These are phyloP conservation scores for Cystobasidium sp. DNA, from an alignment of 1,284 basidiomycete genomes.

Conservation along the genomic window DNA sequence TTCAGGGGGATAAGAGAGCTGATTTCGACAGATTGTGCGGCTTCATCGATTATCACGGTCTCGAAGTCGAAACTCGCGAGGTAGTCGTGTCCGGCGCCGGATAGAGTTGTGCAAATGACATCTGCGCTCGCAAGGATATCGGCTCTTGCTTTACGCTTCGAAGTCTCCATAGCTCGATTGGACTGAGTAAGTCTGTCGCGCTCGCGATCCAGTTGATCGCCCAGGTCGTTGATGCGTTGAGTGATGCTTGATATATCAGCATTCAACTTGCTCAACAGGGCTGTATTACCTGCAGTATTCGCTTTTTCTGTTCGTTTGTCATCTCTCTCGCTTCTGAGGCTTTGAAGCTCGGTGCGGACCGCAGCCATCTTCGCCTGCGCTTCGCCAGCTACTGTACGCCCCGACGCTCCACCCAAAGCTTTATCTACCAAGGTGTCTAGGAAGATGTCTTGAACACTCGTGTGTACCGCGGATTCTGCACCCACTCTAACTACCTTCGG, in stretches of 20 bases:
- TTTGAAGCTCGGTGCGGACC: slow-evolving; percentile 70
- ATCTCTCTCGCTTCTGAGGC: slow-evolving; percentile 67
- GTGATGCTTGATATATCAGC: slow-evolving; percentile 61
- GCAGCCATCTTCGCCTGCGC: slow-evolving; percentile 63
- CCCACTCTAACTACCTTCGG: slow-evolving; percentile 91
- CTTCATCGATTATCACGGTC: slow-evolving; percentile 97
- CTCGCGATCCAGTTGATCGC: slow-evolving; percentile 73
- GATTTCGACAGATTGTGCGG: slow-evolving; percentile 94
- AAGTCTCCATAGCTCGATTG: slow-evolving; percentile 73
- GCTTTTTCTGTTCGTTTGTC: slow-evolving; percentile 68
- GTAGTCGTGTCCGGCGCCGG: slow-evolving; percentile 87
- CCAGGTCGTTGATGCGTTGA: slow-evolving; percentile 69
- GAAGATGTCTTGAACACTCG: slow-evolving; percentile 82
- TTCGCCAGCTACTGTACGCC: slow-evolving; percentile 44
- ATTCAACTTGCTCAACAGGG: slow-evolving; percentile 63
- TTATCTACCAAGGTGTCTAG: slow-evolving; percentile 84
- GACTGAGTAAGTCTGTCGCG: slow-evolving; percentile 79
- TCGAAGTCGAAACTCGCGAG: slow-evolving; percentile 74
- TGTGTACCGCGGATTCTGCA: slow-evolving; percentile 75
- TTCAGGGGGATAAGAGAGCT: slow-evolving; percentile 96
- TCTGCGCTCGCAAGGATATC: slow-evolving; percentile 85
- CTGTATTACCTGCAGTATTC: slow-evolving; percentile 53
- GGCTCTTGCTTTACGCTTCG: slow-evolving; percentile 71
- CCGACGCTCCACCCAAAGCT: slow-evolving; percentile 60
- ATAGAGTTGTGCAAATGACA: slow-evolving; percentile 91